Percentiles rank a stretch among this genome's conserved stretches.
phyloP scores from a whole-genome alignment of 352 stramenopile genomes.

The Globisporangium cylindrosporum region DNA sequence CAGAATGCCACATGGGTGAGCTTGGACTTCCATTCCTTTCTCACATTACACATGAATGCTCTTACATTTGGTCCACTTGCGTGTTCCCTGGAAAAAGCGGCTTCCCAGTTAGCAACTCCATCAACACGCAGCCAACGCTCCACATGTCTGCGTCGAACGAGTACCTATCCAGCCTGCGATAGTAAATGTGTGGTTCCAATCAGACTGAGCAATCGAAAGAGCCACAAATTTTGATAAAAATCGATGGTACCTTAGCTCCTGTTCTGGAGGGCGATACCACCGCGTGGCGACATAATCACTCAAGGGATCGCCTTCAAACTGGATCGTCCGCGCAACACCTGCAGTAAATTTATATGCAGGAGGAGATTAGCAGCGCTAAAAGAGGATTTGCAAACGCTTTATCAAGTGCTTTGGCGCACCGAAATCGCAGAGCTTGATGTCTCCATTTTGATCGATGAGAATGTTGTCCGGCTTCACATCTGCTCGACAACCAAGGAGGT shows the following conservation, averaged over 20 bases:
- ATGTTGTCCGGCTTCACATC: slow-evolving; percentile 86
- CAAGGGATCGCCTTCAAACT: slow-evolving; percentile 75
- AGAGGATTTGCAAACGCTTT: background rate
- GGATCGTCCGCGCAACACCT: slow-evolving; percentile 69
- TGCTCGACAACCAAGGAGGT: slow-evolving; percentile 16
- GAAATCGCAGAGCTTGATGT: slow-evolving; percentile 82
- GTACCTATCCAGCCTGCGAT: slow-evolving; percentile 63
- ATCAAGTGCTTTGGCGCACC: slow-evolving; percentile 22
- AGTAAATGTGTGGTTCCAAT: background rate
- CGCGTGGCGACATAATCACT: slow-evolving; percentile 80
- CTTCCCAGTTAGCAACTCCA: slow-evolving; percentile 71
- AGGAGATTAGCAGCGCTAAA: background rate
- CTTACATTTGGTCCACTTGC: slow-evolving; percentile 80
- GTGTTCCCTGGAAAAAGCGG: slow-evolving; percentile 75
- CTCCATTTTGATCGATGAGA: slow-evolving; percentile 62
- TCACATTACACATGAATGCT: background rate
- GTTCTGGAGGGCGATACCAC: slow-evolving; percentile 81
- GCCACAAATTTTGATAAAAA: too few species aligned
- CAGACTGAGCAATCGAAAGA: background rate
- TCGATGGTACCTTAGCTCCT: slow-evolving; percentile 60
- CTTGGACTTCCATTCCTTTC: background rate
- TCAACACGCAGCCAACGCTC: slow-evolving; percentile 75
- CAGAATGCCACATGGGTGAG: slow-evolving; percentile 1
- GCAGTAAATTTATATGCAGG: background rate
- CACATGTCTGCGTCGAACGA: slow-evolving; percentile 83